A percentile compares a stretch with the other conserved stretches of the same genome.
phyloP scores from a whole-genome alignment of 495 filamentous ascomycete species.

The Penicillium subrubescens region DNA sequence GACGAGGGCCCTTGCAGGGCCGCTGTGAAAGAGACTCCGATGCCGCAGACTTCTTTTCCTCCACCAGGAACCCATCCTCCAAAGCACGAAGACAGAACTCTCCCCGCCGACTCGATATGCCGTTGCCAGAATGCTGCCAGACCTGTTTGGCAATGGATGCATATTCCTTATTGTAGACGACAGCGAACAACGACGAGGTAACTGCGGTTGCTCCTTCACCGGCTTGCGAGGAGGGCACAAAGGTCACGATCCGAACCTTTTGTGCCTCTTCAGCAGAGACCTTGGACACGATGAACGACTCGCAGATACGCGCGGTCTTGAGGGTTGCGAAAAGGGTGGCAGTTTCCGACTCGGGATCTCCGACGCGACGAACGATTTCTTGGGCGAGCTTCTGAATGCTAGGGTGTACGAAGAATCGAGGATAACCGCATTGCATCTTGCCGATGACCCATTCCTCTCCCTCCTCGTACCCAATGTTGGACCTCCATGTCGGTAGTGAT shows the following conservation, averaged over 20 bases:
- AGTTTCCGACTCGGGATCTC: conserved; percentile 57
- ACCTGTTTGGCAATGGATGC: conserved; percentile 79
- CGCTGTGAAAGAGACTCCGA: conserved; percentile 41
- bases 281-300: conserved; percentile 66
- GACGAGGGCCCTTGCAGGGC: conserved; percentile 63
- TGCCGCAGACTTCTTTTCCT: conserved; percentile 38
- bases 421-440: conserved; percentile 90
- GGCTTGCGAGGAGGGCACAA: conserved; percentile 56
- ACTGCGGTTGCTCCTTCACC: conserved; percentile 32
- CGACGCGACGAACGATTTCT: conserved; percentile 66
- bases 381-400: conserved; percentile 73
- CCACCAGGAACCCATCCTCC: conserved; percentile 67
- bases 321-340: conserved; percentile 81
- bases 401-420: conserved; percentile 91
- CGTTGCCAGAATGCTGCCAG: conserved; percentile 97
- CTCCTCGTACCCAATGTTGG: conserved; percentile 92
- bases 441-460: conserved; percentile 81
- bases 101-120: conserved; percentile 85
- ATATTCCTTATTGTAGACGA: conserved; percentile 67
- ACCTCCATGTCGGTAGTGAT: conserved; percentile 89
- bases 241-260: conserved; percentile 65
- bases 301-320: conserved; percentile 66
- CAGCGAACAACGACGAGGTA: conserved; percentile 64
- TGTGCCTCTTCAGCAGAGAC: conserved; percentile 47
- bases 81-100: conserved; percentile 83